Evolutionary conservation across 768 basidiomycete genomes (phyloP).

Genomic region (Kwoniella sp.): DNA sequence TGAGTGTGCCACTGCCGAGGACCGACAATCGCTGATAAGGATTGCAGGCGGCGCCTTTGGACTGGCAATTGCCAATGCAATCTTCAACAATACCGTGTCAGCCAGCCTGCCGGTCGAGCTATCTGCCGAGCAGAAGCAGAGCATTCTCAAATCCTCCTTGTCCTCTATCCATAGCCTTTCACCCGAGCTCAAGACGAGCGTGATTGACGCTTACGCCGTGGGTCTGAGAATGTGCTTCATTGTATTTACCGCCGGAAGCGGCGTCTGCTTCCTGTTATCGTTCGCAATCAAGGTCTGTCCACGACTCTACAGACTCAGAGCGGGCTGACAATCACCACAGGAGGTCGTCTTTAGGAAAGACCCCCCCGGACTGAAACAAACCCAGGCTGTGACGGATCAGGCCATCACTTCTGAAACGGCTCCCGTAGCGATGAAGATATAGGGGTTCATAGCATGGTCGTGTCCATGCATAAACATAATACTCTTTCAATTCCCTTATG

Average conservation of each 20-base stretch:
- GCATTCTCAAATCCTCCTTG: conserved; percentile 11
- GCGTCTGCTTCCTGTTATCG: conserved; percentile 20
- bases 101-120: conserved; percentile 3
- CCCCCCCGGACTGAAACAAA: conserved; percentile 1
- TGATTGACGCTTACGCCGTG: conserved; percentile 28
- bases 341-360: conserved; percentile 24
- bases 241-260: conserved; percentile 29
- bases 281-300: conserved; percentile 28
- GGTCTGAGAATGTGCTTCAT: conserved; percentile 38
- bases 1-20: not conserved
- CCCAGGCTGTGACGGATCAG: not conserved
- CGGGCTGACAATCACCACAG: not conserved
- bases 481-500: not conserved
- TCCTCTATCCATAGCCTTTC: conserved; percentile 5
- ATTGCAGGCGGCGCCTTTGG: conserved; percentile 35
- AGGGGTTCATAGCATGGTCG: too few species aligned
- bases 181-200: not conserved
- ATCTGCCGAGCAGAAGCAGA: conserved; percentile 1
- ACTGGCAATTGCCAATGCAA: conserved; percentile 42
- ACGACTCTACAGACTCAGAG: not conserved
- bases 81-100: conserved; percentile 39
- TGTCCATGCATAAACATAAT: too few species aligned
- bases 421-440: not conserved
- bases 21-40: not conserved
- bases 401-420: not conserved